These are phyloP conservation scores for Phragmites australis DNA, from an alignment of 176 grass and related monocot species.

Conservation along the genomic window DNA sequence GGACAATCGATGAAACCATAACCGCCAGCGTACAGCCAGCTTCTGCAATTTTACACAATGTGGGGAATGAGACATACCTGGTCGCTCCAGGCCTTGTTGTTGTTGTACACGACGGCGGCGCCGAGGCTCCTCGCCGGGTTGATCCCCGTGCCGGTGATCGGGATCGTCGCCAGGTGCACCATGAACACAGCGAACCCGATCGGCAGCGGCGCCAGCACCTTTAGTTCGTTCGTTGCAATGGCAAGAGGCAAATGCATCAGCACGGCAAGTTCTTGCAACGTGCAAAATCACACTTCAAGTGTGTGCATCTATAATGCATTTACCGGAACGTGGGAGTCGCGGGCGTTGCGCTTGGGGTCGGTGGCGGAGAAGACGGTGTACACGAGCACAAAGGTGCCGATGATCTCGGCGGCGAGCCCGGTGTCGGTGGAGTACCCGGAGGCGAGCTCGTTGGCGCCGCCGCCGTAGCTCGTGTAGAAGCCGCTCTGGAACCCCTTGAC, in stretches of 20 bases:
- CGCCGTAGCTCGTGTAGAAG: conserved; percentile 51
- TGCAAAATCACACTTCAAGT: neutral
- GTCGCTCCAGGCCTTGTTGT: conserved; percentile 44
- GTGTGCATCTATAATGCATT: neutral
- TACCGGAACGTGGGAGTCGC: conserved; percentile 79
- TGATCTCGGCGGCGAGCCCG: conserved; percentile 76
- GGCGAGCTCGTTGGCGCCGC: conserved; percentile 70
- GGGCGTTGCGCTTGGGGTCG: conserved; percentile 80
- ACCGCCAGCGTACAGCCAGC: neutral
- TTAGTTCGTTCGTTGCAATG: neutral
- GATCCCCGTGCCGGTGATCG: conserved; percentile 56
- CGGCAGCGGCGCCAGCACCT: conserved; percentile 53
- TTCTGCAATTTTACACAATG: neutral
- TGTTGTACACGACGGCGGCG: conserved; percentile 42
- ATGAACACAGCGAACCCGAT: conserved; percentile 57
- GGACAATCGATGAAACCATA: neutral
- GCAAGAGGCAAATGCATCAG: neutral
- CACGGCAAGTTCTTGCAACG: neutral
- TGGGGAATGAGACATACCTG: neutral
- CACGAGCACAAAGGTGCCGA: conserved; percentile 85
- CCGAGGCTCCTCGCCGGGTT: conserved; percentile 57
- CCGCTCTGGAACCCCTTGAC: conserved; percentile 78
- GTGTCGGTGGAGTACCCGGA: conserved; percentile 67
- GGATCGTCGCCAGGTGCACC: conserved; percentile 60
- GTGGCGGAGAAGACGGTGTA: conserved; percentile 98